Conservation (phyloP, 345 rosid genomes). For the Viola odorata region DNA sequence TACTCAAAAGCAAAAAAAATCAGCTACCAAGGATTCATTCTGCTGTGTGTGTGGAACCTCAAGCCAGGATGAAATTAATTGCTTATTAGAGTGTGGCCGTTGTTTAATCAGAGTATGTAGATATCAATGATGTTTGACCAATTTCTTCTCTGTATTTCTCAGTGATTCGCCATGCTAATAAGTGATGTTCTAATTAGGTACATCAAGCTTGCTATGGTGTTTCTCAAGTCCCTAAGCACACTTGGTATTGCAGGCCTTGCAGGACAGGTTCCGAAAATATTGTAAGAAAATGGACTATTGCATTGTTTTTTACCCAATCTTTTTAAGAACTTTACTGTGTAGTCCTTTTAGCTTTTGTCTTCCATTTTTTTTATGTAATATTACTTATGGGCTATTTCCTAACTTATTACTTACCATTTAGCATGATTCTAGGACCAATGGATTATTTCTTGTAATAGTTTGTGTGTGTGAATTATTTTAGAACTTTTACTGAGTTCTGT, state of each 20-base stretch:
- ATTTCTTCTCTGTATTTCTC: slow-evolving; percentile 1
- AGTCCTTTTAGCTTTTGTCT: background rate
- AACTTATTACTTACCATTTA: background rate
- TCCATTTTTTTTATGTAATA: background rate
- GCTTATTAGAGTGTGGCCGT: slow-evolving; percentile 35
- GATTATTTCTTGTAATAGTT: background rate
- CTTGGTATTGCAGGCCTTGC: slow-evolving; percentile 51
- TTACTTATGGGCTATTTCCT: background rate
- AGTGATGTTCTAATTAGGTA: slow-evolving; percentile 24
- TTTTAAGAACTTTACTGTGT: background rate
- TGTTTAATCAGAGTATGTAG: slow-evolving; percentile 36
- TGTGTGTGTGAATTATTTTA: background rate
- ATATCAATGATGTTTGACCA: background rate
- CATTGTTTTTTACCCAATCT: no score
- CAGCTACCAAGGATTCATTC: slow-evolving; percentile 14
- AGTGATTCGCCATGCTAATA: slow-evolving; percentile 6
- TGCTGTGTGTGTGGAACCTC: slow-evolving; percentile 52
- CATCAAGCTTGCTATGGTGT: slow-evolving; percentile 58
- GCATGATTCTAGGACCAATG: background rate
- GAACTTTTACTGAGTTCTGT: background rate
- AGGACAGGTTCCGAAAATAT: slow-evolving; percentile 29
- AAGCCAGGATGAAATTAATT: slow-evolving; percentile 36
- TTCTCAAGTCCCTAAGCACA: slow-evolving; percentile 36
- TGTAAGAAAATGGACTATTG: slow-evolving; percentile 22
- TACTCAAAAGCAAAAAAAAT: slow-evolving; percentile 9